Evolutionary conservation across 2,329 filamentous ascomycete genomes (phyloP), one percentile per base, ranked within the genome.

Genomic region (Trichoderma atrobrunneum): DNA sequence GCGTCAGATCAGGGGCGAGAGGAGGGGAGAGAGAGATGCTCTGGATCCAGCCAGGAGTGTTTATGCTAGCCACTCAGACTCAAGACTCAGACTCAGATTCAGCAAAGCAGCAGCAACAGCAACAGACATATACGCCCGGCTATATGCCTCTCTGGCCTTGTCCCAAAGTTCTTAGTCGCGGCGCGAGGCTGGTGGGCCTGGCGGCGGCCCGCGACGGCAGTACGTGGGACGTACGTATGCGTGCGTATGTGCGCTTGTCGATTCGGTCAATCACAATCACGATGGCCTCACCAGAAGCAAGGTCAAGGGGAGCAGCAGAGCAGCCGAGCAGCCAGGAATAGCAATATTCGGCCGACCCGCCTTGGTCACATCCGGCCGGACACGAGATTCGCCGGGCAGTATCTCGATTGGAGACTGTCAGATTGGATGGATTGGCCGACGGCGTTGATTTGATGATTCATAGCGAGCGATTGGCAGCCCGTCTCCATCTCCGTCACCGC

Each of bases 281-380:
- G 57, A 60, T 34, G 30, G 57, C 57, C 57, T 60, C 57, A 60
- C 57, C 18, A 60, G 48, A 8, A 14, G 12, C 48, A 14, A 54
- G 48, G 48, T 51, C n/a, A 51, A 51, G 66, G 28, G 36, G 36
- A 39, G 36, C 32, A 34, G 36, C 3, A 18, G 34, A 60, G 56
- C 28, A 68, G 18, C n/a, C 24, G 4, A 68, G 26, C 10, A 18
- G 36, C 51, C 48, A 24, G 21, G 64, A 21, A 21, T 36, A 28
- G 24, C 39, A 43, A 10, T n/a, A 7, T 18, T 11, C 54, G 24
- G 12, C 16, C 28, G 28, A 34, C 57, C 57, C 56, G 56, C 39
- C n/a, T 26, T 30, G 18, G 66, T 61, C 56, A 51, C 56, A 69
- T 69, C 66, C 59, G 66, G 57, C 66, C 59, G 66, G 57, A 51